Evolutionary conservation across 2,329 filamentous ascomycete species (phyloP), one percentile per base, ranked within the genome.

Genomic region (Alternaria novae-zelandiae): DNA sequence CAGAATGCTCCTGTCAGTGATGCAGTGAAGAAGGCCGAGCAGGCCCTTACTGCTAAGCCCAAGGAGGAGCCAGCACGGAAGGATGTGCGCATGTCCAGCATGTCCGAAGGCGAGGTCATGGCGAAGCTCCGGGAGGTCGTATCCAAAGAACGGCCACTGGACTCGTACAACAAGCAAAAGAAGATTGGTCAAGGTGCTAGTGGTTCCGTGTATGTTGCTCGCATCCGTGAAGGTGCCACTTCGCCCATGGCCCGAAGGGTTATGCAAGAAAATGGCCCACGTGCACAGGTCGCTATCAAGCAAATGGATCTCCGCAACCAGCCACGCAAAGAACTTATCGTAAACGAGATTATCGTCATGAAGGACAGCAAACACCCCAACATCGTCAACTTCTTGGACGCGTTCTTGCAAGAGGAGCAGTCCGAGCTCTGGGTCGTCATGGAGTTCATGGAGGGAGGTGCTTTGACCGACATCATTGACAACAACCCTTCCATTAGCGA

Each of bases 291-390:
- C 66, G 96, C 96, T 45, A 99, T 99, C 79, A 99, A 99, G 84
- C 96, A 99, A 83, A 99, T 99, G 96, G 96, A 99, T 83, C 88
- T 99, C 59, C 93, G 95, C 54, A 96, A 97, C 78, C 96, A 99
- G 81, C 96, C 96, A 51, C 88, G 96, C 63, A 99, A 99, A 85
- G 96, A 99, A 82, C 84, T 99, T 75, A 99, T 99, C 76, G 96
- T 99, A 57, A 99, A 99, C 80, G 96, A 99, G 78, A 99, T 99
- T 77, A 96, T 99, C 84, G 96, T 99, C 64, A 99, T 99, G 96
- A 97, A 98, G 84, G 96, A 99, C 83, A 97, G 93, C 85, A 92
- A 94, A 79, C 96, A 99, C 81, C 90, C 91, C 65, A 99, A 99
- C 82, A 99, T 99, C 84, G 96, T 99, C 82, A 99, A 99, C 83